phyloP scores from a whole-genome alignment of 352 stramenopile genomes.

The Pythium catenulatum region DNA sequence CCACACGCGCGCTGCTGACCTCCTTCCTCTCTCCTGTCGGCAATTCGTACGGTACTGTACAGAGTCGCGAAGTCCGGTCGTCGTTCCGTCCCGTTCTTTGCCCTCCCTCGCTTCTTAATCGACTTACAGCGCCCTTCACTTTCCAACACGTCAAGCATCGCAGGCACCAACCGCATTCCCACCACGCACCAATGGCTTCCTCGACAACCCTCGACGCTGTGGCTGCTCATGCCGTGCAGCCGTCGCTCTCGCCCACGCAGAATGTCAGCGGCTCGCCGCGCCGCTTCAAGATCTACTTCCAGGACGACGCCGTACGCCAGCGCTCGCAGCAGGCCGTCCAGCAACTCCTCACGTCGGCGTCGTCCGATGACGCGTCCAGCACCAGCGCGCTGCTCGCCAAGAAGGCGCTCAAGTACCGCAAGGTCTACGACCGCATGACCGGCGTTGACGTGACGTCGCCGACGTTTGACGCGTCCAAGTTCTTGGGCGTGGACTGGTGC shows the following conservation, averaged over 20 bases:
- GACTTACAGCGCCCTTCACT: too few relatives aligned
- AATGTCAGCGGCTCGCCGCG: not conserved
- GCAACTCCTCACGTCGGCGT: not conserved
- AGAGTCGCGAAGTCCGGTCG: too few relatives aligned
- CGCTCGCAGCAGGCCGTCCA: not conserved
- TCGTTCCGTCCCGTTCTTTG: too few relatives aligned
- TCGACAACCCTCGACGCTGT: not conserved
- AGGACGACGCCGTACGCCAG: not conserved
- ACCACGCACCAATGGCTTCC: not conserved
- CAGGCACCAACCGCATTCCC: too few relatives aligned
- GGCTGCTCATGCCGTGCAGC: too few relatives aligned
- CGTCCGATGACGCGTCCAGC: not conserved
- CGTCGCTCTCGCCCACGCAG: not conserved
- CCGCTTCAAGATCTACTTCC: constrained; percentile 24
- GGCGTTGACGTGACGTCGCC: constrained; percentile 63
- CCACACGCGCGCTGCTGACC: too few relatives aligned
- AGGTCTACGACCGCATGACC: constrained; percentile 34
- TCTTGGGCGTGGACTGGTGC: constrained; percentile 73
- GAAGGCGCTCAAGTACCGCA: constrained; percentile 61
- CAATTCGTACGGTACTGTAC: too few relatives aligned
- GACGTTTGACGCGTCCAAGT: constrained; percentile 73
- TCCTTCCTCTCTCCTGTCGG: too few relatives aligned
- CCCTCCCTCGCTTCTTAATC: too few relatives aligned
- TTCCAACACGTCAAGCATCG: too few relatives aligned
- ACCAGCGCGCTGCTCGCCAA: constrained; percentile 4